phyloP scores from a whole-genome alignment of 257 asterid genomes.

The Solanum piurae region DNA sequence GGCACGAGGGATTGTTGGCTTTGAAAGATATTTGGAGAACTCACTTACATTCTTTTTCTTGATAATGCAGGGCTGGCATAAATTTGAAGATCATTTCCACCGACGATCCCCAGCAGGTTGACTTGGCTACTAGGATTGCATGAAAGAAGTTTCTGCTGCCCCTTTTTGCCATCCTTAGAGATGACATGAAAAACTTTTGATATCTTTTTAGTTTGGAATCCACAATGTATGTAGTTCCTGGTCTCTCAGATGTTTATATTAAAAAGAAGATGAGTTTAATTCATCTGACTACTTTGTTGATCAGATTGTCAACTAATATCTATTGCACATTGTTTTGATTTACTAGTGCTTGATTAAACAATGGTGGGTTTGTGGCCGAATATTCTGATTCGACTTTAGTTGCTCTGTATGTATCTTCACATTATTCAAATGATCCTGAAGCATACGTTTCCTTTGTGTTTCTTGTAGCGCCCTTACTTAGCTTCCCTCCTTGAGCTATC shows the following conservation, averaged over 20 bases:
- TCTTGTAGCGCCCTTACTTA: no score
- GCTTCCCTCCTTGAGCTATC: not conserved
- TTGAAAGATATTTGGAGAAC: not conserved
- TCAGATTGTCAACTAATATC: not conserved
- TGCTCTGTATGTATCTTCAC: not conserved
- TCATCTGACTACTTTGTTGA: not conserved
- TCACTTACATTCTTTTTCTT: not conserved
- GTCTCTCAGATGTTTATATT: not conserved
- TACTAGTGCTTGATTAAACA: not conserved
- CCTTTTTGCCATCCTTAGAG: not conserved
- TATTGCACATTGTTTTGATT: not conserved
- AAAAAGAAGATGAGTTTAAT: not conserved
- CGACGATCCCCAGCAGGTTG: not conserved
- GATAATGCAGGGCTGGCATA: not conserved
- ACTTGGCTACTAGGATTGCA: not conserved
- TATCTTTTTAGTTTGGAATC: not conserved
- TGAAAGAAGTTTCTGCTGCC: not conserved
- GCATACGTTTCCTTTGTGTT: no score
- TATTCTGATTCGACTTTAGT: not conserved
- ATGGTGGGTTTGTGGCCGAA: not conserved
- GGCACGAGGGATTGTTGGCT: not conserved
- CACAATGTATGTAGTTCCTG: not conserved
- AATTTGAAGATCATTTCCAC: not conserved
- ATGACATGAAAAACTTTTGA: not conserved
- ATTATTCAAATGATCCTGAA: not conserved